Base-by-base conservation (phyloP, 345 rosid genomes). In the Gossypium sturtianum region DNA sequence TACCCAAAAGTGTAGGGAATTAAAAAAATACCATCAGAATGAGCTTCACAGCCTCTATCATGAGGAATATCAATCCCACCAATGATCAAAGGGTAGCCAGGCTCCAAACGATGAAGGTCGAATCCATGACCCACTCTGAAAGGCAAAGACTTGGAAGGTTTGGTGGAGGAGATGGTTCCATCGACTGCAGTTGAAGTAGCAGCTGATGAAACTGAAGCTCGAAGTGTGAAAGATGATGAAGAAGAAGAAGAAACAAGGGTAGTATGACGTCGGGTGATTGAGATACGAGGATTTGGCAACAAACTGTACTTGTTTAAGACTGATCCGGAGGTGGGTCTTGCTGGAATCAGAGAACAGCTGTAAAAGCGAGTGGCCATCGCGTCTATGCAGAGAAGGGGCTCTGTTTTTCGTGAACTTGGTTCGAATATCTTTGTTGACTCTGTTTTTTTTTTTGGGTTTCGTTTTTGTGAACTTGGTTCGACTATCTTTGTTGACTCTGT, bases 21-120 rank as follows among this genome's bases (percentile, higher is more conserved):
- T 23, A 29, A 48, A 73, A 73, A 38, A 19, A 53, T 82, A 92
- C 99, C 99, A 81, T 95, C 98, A 34, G 99, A 95, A 82, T 95
- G 99, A 85, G 99, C 99, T 82, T 95, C 98, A 75, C 99, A 95
- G 83, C 99, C 99, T 83, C 90, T 87, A 25, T 95, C 98, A 11
- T 93, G 94, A 43, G 99, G 99, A 58, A 93, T 84, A 87, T 90
- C 80, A 74, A 95, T 89, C 75, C 99, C 98, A 0, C 99, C 99
- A 41, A 95, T 89, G 57, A 95, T 95, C 87, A 95, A 71, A 80
- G 99, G 97, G 72, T 89, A 95, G 0, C 99, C 98, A 22, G 94
- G 94, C 87, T 93, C 99, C 78, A 95, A 72, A n/a, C 97, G 82
- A 53, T 95, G 99, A 57, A 95, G 94, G 83, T 95, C 99, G 77